Evolutionary conservation across 2,329 filamentous ascomycete genomes (phyloP), one percentile per base, ranked within the genome.

Genomic region (Basipetospora chlamydospora): DNA sequence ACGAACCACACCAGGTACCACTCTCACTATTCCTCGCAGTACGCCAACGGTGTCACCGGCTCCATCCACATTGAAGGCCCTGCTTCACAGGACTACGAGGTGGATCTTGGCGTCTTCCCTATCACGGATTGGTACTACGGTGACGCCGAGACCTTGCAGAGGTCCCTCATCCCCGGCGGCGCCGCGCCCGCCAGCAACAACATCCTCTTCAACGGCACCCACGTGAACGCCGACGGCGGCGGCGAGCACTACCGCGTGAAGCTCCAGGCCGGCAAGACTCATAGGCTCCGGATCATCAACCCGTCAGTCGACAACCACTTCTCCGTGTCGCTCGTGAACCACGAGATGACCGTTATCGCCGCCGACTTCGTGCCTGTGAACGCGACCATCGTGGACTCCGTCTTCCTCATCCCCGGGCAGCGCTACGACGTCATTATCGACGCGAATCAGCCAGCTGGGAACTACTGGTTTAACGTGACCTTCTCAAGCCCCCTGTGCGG

Each of bases 371-470:
- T 78, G 3, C 60, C 67, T 2, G 57, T 80, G 22, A 49, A 70
- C 43, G n/a, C n/a, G n/a, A n/a, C n/a, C n/a, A n/a, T 76, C 78
- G 0, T 82, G 80, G 49, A 60, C 67, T 64, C 73, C 3, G 59
- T 81, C 15, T 73, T 65, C 4, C 58, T 81, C 10, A 73, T 65
- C 23, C 61, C 79, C 37, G 67, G 60, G 16, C 73, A 77, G 46
- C 58, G 63, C 25, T 46, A 47, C 34, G 55, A 60, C 33, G 51
- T 59, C 9, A 47, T 48, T 26, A 58, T 66, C 18, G 52, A 56
- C 29, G 61, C 54, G 7, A 46, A 50, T 35, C 43, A 50, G 38
- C 41, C 43, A 2, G 34, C 42, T 17, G 40, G 41, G 6, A 43
- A 49, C 42, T 54, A 52, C 42, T 54, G 52, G 52, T 48, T 54